Evolutionary conservation across 768 basidiomycete genomes (phyloP), one percentile per base, ranked within the genome.

Genomic region (Rhodotorula kratochvilovae): DNA sequence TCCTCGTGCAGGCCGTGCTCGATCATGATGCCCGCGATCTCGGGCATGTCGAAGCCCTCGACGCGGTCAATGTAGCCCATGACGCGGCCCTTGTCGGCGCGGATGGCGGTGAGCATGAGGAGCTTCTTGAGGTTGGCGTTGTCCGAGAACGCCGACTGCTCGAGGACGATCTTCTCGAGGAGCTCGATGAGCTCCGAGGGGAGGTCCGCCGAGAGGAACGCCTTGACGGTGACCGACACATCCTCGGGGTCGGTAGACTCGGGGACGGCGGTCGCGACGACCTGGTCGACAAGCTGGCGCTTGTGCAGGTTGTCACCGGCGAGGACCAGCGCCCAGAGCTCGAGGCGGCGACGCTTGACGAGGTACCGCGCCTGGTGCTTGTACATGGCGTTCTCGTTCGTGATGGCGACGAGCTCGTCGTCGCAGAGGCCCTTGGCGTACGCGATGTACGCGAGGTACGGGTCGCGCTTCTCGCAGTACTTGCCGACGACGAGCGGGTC

Each of bases 341-440:
- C 96, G 25, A 90, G 87, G 72, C 91, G 88, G 72, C 96, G 91
- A 76, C 96, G 89, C 82, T 94, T 96, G 79, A 97, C 91, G 68
- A 99, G 87, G 82, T 99, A 99, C 39, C 96, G 89, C 63, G 96
- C 91, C 81, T 98, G 96, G 78, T 99, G 95, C 82, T 98, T 99
- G 86, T 94, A 99, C 96, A 99, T 99, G 21, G 93, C 89, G 83
- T 99, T 99, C 75, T 95, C 94, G 79, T 98, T 98, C 59, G 96
- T 98, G 80, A 99, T 95, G 31, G 87, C 81, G 78, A 99, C 94
- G 70, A 99, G 86, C 81, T 99, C 96, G 11, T 98, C 92, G 75
- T 99, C 96, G 79, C 96, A 99, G 81, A 97, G 90, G 67, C 96
- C 96, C 80, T 98, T 98, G 48, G 96, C 96, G 79, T 98, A 99